Evolutionary conservation across 208 protist species (phyloP).

Genomic region (Leishmania gerbilli): DNA sequence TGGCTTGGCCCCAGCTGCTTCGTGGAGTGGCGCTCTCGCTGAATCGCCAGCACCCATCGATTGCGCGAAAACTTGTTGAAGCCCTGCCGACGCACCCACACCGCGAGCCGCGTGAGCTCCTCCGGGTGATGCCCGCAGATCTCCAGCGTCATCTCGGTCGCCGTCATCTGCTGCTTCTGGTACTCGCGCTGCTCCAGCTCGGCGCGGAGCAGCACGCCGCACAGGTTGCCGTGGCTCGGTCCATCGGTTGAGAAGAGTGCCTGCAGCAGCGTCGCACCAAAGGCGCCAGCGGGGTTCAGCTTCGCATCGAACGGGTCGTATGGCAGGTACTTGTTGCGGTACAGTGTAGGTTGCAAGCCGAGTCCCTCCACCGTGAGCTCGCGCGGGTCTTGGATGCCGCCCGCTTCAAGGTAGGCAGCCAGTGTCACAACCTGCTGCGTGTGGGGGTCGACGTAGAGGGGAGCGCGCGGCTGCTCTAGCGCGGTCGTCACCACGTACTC

Average conservation of each 20-base stretch:
- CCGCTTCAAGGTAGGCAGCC: conserved; percentile 59
- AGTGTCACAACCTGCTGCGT: conserved; percentile 48
- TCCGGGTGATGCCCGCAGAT: conserved; percentile 73
- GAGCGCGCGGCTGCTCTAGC: conserved; percentile 63
- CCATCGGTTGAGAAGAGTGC: conserved; percentile 73
- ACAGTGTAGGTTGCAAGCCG: conserved; percentile 82
- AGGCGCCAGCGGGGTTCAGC: conserved; percentile 74
- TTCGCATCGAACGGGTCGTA: conserved; percentile 80
- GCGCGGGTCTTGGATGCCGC: conserved; percentile 60
- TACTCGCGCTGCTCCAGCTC: conserved; percentile 85
- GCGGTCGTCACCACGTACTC: conserved; percentile 72
- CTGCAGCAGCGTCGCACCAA: conserved; percentile 75
- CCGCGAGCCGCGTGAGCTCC: conserved; percentile 69
- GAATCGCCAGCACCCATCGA: conserved; percentile 74
- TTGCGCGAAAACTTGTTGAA: conserved; percentile 83
- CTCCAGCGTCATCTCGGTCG: conserved; percentile 74
- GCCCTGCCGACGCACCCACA: conserved; percentile 82
- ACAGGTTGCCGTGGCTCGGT: conserved; percentile 76
- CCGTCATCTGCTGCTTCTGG: conserved; percentile 48
- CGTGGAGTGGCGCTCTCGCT: conserved; percentile 28
- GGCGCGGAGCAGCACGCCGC: conserved; percentile 73
- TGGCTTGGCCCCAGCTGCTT: conserved; percentile 34
- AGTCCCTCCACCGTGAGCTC: conserved; percentile 87
- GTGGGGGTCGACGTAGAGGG: conserved; percentile 49
- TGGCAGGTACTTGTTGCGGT: conserved; percentile 83